Evolutionary conservation across 108 stramenopile species (phyloP).

Genomic region (Pseudonitzschia multiseries): DNA sequence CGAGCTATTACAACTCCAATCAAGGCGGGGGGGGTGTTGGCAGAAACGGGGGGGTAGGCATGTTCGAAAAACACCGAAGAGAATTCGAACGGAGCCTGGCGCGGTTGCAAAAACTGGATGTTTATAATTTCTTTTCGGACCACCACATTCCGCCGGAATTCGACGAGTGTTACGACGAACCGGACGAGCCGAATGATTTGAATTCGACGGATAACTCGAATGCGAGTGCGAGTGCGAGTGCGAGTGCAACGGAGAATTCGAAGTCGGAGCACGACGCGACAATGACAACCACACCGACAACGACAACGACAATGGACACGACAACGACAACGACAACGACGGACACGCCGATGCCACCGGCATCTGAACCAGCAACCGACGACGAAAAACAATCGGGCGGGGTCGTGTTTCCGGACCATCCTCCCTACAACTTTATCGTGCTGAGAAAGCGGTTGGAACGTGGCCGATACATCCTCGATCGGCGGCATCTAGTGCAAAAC

Average conservation of each 20-base stretch:
- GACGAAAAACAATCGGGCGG: neutral
- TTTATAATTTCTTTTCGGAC: slow-evolving; percentile 62
- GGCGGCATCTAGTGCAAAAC: slow-evolving; percentile 31
- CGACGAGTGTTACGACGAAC: slow-evolving; percentile 51
- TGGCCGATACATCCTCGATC: slow-evolving; percentile 70
- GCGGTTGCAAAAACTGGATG: slow-evolving; percentile 74
- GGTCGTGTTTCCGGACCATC: slow-evolving; percentile 43
- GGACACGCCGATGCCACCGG: neutral
- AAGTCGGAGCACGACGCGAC: too few species aligned
- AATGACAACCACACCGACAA: too few species aligned
- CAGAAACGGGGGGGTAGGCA: slow-evolving; percentile 25
- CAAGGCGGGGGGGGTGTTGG: slow-evolving; percentile 5
- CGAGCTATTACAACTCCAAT: too few species aligned
- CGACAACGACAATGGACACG: slow-evolving; percentile 17
- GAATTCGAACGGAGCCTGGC: slow-evolving; percentile 70
- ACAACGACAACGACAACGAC: neutral
- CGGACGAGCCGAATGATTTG: neutral
- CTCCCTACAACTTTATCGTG: slow-evolving; percentile 69
- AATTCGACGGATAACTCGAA: too few species aligned
- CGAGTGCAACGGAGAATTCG: neutral
- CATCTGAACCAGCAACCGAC: neutral
- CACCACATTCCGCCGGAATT: slow-evolving; percentile 60
- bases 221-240: neutral
- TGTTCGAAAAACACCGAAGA: slow-evolving; percentile 64
- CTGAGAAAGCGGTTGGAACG: slow-evolving; percentile 57